Percentiles rank a stretch among this genome's conserved stretches.
phyloP scores from a whole-genome alignment of 306 rosid species.

The Boehmeria nivea region DNA sequence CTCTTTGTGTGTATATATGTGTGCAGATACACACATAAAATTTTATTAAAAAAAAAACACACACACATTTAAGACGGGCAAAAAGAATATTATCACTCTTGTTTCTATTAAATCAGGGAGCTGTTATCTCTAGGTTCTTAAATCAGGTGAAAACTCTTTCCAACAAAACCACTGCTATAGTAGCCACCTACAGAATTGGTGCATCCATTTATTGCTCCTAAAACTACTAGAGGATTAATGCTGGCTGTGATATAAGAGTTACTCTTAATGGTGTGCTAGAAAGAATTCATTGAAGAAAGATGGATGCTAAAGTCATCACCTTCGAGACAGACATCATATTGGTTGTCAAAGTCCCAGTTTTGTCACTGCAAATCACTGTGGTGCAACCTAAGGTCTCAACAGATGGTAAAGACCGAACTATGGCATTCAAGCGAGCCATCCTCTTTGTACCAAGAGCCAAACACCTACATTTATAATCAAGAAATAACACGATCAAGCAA shows the following conservation, averaged over 20 bases:
- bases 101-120: no score
- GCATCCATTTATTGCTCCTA: background rate
- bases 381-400: constrained; percentile 99
- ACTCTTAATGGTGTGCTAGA: constrained; percentile 4
- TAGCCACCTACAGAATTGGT: background rate
- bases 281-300: constrained; percentile 9
- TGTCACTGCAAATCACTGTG: constrained; percentile 96
- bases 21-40: no score
- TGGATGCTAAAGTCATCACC: constrained; percentile 34
- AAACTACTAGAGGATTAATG: background rate
- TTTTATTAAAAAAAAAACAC: no score
- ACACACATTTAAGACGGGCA: no score
- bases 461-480: constrained; percentile 49
- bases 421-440: constrained; percentile 94
- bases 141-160: constrained; percentile 1
- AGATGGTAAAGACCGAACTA: constrained; percentile 89
- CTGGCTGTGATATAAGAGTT: background rate
- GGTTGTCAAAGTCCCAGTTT: constrained; percentile 95
- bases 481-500: constrained; percentile 1
- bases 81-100: no score
- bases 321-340: constrained; percentile 95
- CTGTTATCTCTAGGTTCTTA: background rate
- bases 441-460: constrained; percentile 98
- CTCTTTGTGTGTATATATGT: no score
- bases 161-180: no score